Percentiles rank a stretch among this genome's conserved stretches.
phyloP scores from a whole-genome alignment of 805 yeast species.

The Trichomonascus vanleenenianus region DNA sequence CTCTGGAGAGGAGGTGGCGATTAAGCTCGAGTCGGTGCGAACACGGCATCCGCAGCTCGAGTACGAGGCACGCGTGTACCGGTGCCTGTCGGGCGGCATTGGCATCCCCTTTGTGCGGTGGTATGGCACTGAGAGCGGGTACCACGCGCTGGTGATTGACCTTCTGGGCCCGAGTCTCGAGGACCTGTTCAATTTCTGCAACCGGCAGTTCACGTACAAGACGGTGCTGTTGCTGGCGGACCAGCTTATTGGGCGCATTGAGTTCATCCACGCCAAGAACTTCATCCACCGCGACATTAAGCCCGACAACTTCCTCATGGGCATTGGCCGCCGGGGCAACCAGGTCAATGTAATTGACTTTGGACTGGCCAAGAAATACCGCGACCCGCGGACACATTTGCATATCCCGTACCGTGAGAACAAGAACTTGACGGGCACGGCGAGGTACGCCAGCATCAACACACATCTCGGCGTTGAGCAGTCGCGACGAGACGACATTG shows the following conservation, averaged over 20 bases:
- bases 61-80: conserved; percentile 93
- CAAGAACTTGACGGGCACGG: conserved; percentile 94
- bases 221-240: conserved; percentile 90
- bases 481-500: conserved; percentile 92
- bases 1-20: conserved; percentile 96
- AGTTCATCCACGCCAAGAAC: conserved; percentile 90
- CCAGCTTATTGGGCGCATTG: conserved; percentile 89
- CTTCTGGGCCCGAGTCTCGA: conserved; percentile 91
- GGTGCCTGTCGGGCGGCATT: conserved; percentile 89
- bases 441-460: conserved; percentile 90
- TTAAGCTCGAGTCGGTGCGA: conserved; percentile 79
- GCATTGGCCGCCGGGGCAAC: conserved; percentile 88
- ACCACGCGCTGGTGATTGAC: conserved; percentile 95
- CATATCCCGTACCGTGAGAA: conserved; percentile 96
- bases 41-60: conserved; percentile 97
- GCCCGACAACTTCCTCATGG: conserved; percentile 81
- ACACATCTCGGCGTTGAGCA: conserved; percentile 97
- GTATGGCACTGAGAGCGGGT: conserved; percentile 95
- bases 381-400: conserved; percentile 89
- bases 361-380: conserved; percentile 86
- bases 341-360: conserved; percentile 92
- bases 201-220: conserved; percentile 84
- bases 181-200: conserved; percentile 93
- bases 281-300: conserved; percentile 80
- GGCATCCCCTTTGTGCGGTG: conserved; percentile 96